A percentile compares a stretch with the other conserved stretches of the same genome.
Conservation (phyloP, 2,329 filamentous ascomycete genomes). For the Allantophomopsis cytisporea region DNA sequence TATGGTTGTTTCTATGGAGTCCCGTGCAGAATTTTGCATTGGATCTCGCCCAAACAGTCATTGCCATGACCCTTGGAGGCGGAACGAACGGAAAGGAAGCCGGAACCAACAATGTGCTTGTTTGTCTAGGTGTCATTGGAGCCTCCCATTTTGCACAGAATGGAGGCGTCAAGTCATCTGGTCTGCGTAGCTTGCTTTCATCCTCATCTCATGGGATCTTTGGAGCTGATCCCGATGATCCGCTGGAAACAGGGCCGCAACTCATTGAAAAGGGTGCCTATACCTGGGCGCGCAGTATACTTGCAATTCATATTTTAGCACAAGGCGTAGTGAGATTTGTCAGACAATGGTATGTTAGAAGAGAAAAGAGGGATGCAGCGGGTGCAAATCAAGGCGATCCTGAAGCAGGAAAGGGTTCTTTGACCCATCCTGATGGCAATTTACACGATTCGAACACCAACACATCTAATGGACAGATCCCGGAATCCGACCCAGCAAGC, state of each 20-base stretch:
- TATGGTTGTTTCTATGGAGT: slow-evolving; percentile 81
- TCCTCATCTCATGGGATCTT: slow-evolving; percentile 11
- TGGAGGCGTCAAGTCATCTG: slow-evolving; percentile 11
- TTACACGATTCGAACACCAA: slow-evolving; percentile 22
- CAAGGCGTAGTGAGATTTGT: slow-evolving; percentile 61
- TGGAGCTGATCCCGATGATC: slow-evolving; percentile 24
- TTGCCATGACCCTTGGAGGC: slow-evolving; percentile 80
- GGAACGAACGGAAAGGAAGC: slow-evolving; percentile 57
- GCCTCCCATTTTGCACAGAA: slow-evolving; percentile 15
- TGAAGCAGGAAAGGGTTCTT: slow-evolving; percentile 39
- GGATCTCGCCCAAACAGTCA: slow-evolving; percentile 84
- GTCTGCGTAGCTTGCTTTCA: slow-evolving; percentile 14
- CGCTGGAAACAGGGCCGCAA: slow-evolving; percentile 26
- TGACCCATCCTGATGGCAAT: slow-evolving; percentile 34
- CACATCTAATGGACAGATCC: slow-evolving; percentile 6
- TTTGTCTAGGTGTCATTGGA: slow-evolving; percentile 54
- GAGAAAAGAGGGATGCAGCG: slow-evolving; percentile 39
- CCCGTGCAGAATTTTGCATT: slow-evolving; percentile 79
- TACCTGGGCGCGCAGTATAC: slow-evolving; percentile 52
- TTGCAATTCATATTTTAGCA: slow-evolving; percentile 64
- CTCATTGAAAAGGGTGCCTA: slow-evolving; percentile 45
- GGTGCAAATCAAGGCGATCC: slow-evolving; percentile 40
- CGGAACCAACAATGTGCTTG: slow-evolving; percentile 57
- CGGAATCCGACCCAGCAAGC: slow-evolving; percentile 12
- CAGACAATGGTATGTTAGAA: slow-evolving; percentile 51